Base-by-base conservation (phyloP, 2,329 filamentous ascomycete species). In the Diaporthe citrichinensis region DNA sequence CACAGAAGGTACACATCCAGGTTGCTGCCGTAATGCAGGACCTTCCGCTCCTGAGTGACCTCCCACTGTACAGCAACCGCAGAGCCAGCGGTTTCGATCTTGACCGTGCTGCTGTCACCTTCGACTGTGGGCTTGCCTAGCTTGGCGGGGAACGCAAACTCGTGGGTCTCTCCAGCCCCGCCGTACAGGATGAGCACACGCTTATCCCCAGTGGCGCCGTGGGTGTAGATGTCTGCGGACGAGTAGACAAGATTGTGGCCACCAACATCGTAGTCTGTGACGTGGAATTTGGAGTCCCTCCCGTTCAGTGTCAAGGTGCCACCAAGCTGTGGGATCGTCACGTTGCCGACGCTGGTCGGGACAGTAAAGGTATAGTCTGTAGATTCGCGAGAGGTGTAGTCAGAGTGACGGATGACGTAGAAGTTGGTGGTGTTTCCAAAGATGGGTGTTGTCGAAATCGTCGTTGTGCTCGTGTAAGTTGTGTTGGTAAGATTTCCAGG, bases 161-260 rank as follows among this genome's bases (percentile, higher is more conserved):
- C 93, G 76, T 94, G 92, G 1, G 85, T 84, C 79, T 94, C 93
- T 20, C 87, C 86, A 0, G 88, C 85, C 0, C 90, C 92, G 4
- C 91, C 91, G 77, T 94, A 94, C 4, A 94, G 83, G 2, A 94
- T 82, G 2, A 94, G 82, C 1, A 92, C 88, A 20, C 90, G 92
- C 81, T 88, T 89, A 53, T 88, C 84, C 0, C 85, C 86, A 76
- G 92, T 91, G 71, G 89, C 87, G 81, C 94, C 92, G 90, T 92
- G 93, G 0, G 92, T 94, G 77, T 92, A 91, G 34, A 94, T 89
- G 79, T 95, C 93, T 0, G 91, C 92, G 2, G 93, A 92, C 0
- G 91, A 94, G 82, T 94, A 95, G 0, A 94, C 81, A 23, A 95
- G 80, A 1, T 85, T 89, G 7, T 85, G 83, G n/a, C 88, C 87